phyloP scores from a whole-genome alignment of 306 rosid species.

The Quercus mongolica region DNA sequence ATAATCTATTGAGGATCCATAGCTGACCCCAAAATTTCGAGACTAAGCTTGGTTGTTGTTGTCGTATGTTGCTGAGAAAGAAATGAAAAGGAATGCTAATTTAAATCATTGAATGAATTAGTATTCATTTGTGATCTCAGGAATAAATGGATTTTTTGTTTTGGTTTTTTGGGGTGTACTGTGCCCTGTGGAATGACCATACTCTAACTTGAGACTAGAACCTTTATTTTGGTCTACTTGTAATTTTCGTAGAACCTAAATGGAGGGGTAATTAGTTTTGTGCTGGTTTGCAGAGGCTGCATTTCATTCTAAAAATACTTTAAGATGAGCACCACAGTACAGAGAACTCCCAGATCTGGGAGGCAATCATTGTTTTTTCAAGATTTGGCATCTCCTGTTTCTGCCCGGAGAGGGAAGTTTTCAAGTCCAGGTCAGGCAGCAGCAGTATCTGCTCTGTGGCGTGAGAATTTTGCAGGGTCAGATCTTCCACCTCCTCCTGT shows the following conservation, averaged over 20 bases:
- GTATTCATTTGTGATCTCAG: not conserved
- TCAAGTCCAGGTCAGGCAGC: slow-evolving; percentile 87
- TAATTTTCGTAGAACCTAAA: not conserved
- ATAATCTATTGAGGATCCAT: no score
- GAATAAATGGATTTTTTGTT: not conserved
- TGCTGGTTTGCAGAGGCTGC: slow-evolving; percentile 28
- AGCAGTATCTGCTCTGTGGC: slow-evolving; percentile 81
- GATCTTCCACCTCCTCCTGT: slow-evolving; percentile 98
- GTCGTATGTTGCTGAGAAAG: not conserved
- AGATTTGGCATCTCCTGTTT: slow-evolving; percentile 89
- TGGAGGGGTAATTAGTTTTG: not conserved
- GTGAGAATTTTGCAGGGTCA: slow-evolving; percentile 59
- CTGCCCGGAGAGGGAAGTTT: slow-evolving; percentile 68
- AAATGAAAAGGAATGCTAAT: not conserved
- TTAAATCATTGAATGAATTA: not conserved
- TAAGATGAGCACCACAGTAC: slow-evolving; percentile 59
- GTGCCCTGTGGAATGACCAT: not conserved
- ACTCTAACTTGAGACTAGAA: not conserved
- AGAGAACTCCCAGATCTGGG: slow-evolving; percentile 76
- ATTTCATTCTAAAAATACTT: slow-evolving; percentile 9
- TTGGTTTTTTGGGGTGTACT: no score
- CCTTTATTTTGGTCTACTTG: slow-evolving; percentile 3
- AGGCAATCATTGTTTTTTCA: slow-evolving; percentile 84
- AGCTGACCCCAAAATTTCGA: no score
- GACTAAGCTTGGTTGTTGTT: no score